A percentile compares a stretch with the other conserved stretches of the same genome.
phyloP scores from a whole-genome alignment of 768 basidiomycete genomes.

The Phanerochaete carnosa region DNA sequence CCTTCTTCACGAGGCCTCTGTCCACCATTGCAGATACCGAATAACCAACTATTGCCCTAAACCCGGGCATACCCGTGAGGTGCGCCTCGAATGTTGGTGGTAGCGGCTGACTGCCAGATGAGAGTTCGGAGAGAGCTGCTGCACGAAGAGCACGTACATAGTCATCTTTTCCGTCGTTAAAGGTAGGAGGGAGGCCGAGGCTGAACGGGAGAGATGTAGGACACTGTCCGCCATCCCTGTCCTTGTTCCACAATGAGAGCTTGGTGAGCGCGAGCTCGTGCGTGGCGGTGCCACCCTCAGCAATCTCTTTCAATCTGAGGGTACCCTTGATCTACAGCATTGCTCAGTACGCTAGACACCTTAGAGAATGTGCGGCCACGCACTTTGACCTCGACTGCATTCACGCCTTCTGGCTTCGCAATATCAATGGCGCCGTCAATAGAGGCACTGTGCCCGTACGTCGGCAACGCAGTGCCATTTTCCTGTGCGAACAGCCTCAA shows the following conservation, averaged over 20 bases:
- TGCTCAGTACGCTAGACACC: background rate
- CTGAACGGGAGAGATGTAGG: slow-evolving; percentile 53
- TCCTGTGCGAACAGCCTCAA: slow-evolving; percentile 55
- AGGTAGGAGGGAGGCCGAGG: slow-evolving; percentile 55
- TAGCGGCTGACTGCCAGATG: slow-evolving; percentile 42
- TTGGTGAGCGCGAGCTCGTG: slow-evolving; percentile 51
- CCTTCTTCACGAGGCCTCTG: slow-evolving; percentile 42
- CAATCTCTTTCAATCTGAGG: slow-evolving; percentile 57
- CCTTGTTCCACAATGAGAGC: slow-evolving; percentile 56
- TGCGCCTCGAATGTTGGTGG: slow-evolving; percentile 71
- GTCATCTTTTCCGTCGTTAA: slow-evolving; percentile 48
- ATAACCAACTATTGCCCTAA: slow-evolving; percentile 64
- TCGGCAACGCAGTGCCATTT: slow-evolving; percentile 46
- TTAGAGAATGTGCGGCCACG: background rate
- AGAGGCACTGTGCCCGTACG: slow-evolving; percentile 48
- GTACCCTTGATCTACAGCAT: slow-evolving; percentile 54
- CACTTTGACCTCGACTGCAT: slow-evolving; percentile 65
- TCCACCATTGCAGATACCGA: slow-evolving; percentile 49
- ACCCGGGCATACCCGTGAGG: slow-evolving; percentile 69
- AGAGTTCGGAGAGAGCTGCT: background rate
- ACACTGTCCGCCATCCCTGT: slow-evolving; percentile 39
- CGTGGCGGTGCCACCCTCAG: slow-evolving; percentile 58
- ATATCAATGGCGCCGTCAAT: slow-evolving; percentile 59
- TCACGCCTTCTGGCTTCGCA: slow-evolving; percentile 50
- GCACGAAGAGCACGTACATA: slow-evolving; percentile 44